Conservation (phyloP, 2,329 filamentous ascomycete species). For the Fusarium graminum region DNA sequence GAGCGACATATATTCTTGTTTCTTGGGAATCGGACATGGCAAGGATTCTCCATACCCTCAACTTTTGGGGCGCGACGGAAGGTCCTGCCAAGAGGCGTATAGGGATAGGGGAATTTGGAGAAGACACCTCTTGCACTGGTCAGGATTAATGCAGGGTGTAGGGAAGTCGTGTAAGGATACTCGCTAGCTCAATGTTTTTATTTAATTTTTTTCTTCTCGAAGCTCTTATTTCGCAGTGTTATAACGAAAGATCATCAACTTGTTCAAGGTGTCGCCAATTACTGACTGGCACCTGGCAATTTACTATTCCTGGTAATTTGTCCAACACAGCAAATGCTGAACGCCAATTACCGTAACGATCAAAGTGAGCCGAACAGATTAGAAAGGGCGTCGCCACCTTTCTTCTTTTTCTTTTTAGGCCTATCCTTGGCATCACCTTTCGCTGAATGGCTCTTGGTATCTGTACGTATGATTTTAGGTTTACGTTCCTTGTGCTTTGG, state of each 20-base stretch:
- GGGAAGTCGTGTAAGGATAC: background rate
- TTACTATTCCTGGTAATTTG: background rate
- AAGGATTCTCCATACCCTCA: conserved; percentile 34
- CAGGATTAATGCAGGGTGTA: conserved; percentile 37
- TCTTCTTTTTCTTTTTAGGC: conserved; percentile 69
- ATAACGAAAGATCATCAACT: conserved; percentile 47
- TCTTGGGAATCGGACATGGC: conserved; percentile 43
- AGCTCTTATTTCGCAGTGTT: conserved; percentile 42
- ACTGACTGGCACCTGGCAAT: background rate
- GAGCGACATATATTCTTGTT: conserved; percentile 42
- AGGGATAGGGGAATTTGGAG: conserved; percentile 45
- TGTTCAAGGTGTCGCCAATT: conserved; percentile 7
- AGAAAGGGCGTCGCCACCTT: conserved; percentile 76
- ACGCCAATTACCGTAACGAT: background rate
- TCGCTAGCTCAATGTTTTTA: conserved; percentile 41
- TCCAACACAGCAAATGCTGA: background rate
- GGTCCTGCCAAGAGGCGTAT: conserved; percentile 48
- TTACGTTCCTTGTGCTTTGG: conserved; percentile 10
- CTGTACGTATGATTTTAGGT: conserved; percentile 13
- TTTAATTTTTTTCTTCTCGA: background rate
- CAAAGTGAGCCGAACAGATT: conserved; percentile 74
- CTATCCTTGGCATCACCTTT: conserved; percentile 55
- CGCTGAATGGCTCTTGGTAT: conserved; percentile 48
- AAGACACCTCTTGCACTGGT: conserved; percentile 47
- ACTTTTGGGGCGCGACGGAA: conserved; percentile 39